Percentiles rank a stretch among this genome's conserved stretches.
phyloP scores from a whole-genome alignment of 805 yeast genomes.

The Zygosaccharomyces bisporus region DNA sequence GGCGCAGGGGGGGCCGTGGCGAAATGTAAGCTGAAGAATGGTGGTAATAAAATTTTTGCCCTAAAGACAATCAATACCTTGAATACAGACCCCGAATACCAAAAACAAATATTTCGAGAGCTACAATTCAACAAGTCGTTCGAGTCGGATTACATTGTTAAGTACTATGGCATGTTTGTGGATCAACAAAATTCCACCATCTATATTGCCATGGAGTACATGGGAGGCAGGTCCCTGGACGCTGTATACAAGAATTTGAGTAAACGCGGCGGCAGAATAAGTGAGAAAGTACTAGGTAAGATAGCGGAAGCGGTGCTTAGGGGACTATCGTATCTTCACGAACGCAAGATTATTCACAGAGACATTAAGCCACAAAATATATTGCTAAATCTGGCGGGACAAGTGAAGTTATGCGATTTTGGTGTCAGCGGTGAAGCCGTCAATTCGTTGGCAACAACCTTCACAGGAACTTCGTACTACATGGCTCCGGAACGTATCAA shows the following conservation, averaged over 20 bases:
- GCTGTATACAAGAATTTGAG: conserved; percentile 81
- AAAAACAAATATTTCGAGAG: conserved; percentile 87
- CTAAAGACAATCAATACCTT: conserved; percentile 51
- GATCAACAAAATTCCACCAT: conserved; percentile 74
- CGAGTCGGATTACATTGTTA: conserved; percentile 78
- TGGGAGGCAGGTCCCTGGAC: conserved; percentile 90
- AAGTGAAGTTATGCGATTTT: conserved; percentile 91
- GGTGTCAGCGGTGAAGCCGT: conserved; percentile 98
- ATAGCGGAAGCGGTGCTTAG: conserved; percentile 80
- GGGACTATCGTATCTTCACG: conserved; percentile 86
- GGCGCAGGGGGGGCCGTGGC: conserved; percentile 92
- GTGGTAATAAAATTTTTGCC: conserved; percentile 71
- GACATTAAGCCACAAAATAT: conserved; percentile 97
- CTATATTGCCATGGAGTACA: conserved; percentile 94
- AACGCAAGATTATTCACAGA: conserved; percentile 83
- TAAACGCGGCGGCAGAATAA: conserved; percentile 74
- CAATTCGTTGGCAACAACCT: conserved; percentile 90
- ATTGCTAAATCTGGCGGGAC: conserved; percentile 67
- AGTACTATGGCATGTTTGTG: conserved; percentile 88
- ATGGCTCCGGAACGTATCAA: conserved; percentile 98
- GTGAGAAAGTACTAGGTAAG: conserved; percentile 89
- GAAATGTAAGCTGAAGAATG: conserved; percentile 57
- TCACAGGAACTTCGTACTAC: conserved; percentile 94
- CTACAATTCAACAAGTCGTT: conserved; percentile 83
- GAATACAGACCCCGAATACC: conserved; percentile 71